Evolutionary conservation across 2,329 filamentous ascomycete genomes (phyloP).

Genomic region (Monascus ruber): DNA sequence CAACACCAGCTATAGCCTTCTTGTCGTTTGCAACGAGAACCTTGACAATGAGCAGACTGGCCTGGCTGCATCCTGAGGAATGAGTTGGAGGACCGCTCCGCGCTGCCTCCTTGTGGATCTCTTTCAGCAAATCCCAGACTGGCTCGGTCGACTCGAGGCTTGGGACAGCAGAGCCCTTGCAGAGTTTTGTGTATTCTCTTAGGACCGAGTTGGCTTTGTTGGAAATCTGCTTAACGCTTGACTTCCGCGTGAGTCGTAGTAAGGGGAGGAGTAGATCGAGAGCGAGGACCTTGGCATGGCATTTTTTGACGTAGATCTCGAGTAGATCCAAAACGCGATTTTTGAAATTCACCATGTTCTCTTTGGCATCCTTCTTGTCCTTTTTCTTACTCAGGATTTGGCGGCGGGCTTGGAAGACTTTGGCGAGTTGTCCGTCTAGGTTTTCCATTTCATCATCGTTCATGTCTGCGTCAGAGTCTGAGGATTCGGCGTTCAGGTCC

Average conservation of each 20-base stretch:
- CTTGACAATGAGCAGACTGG: constrained; percentile 35
- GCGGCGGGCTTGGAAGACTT: constrained; percentile 70
- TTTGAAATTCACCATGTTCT: constrained; percentile 89
- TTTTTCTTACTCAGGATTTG: constrained; percentile 63
- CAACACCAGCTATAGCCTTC: constrained; percentile 43
- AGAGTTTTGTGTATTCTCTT: constrained; percentile 58
- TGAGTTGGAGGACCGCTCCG: constrained; percentile 53
- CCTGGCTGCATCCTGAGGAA: constrained; percentile 59
- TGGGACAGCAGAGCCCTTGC: constrained; percentile 37
- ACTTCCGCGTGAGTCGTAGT: constrained; percentile 64
- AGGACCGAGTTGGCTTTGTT: constrained; percentile 64
- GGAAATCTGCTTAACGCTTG: constrained; percentile 61
- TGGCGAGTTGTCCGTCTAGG: constrained; percentile 69
- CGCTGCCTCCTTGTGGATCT: constrained; percentile 56
- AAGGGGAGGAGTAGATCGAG: constrained; percentile 65
- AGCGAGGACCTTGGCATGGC: constrained; percentile 55
- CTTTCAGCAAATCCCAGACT: constrained; percentile 48
- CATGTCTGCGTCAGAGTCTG: constrained; percentile 65
- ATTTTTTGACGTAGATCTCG: constrained; percentile 70
- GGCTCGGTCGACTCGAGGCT: constrained; percentile 32
- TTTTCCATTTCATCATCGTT: constrained; percentile 92
- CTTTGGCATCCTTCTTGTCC: constrained; percentile 75
- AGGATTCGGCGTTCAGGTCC: constrained; percentile 44
- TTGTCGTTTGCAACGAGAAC: constrained; percentile 36
- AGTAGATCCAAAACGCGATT: constrained; percentile 82